These are phyloP conservation scores for Aspergillus intermedius DNA, from an alignment of 2,329 filamentous ascomycete species.

Conservation along the genomic window DNA sequence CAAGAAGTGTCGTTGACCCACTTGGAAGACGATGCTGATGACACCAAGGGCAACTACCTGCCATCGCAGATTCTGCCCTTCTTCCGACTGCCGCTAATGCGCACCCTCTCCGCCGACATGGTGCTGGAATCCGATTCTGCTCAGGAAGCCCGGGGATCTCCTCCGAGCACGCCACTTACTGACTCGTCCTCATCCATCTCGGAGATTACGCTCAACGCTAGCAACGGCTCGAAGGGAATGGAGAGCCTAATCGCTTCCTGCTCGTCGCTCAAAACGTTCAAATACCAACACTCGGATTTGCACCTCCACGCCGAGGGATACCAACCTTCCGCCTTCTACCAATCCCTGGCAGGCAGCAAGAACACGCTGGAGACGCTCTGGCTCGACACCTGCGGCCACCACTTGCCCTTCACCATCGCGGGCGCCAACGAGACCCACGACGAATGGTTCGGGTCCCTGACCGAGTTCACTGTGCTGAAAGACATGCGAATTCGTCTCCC, in stretches of 20 bases:
- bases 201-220: slow-evolving; percentile 20
- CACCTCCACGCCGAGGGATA: slow-evolving; percentile 21
- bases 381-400: slow-evolving; percentile 22
- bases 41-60: slow-evolving; percentile 6
- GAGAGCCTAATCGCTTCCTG: slow-evolving; percentile 16
- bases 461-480: slow-evolving; percentile 20
- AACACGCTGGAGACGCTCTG: slow-evolving; percentile 20
- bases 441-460: slow-evolving; percentile 24
- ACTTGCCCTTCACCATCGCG: slow-evolving; percentile 22
- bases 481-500: slow-evolving; percentile 25
- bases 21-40: slow-evolving; percentile 4
- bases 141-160: neutral
- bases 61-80: slow-evolving; percentile 18
- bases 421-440: slow-evolving; percentile 24
- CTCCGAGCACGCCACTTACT: neutral
- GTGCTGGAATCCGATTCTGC: slow-evolving; percentile 16
- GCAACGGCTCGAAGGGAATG: slow-evolving; percentile 22
- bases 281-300: slow-evolving; percentile 26
- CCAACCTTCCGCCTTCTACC: slow-evolving; percentile 19
- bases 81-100: slow-evolving; percentile 20
- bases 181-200: slow-evolving; percentile 13
- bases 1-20: slow-evolving; percentile 14
- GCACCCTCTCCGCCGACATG: slow-evolving; percentile 16
- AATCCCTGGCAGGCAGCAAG: slow-evolving; percentile 18
- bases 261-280: slow-evolving; percentile 19